A percentile compares a stretch with the other conserved stretches of the same genome.
phyloP scores from a whole-genome alignment of 768 basidiomycete genomes.

The Mycena rebaudengoi region DNA sequence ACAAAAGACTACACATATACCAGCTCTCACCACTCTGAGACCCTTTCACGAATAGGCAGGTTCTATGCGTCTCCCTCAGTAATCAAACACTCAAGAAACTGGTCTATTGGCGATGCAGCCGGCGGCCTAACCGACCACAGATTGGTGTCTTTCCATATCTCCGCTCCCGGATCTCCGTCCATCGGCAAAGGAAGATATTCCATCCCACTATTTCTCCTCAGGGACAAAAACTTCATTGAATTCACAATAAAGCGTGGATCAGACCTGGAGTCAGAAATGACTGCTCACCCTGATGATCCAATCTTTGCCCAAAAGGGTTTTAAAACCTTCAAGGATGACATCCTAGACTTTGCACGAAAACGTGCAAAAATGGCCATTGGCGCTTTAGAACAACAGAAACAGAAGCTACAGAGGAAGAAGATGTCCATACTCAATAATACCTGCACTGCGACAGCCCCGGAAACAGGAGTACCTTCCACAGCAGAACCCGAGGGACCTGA shows the following conservation, averaged over 20 bases:
- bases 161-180: conserved; percentile 7
- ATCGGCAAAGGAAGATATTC: conserved; percentile 22
- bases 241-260: background rate
- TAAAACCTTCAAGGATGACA: background rate
- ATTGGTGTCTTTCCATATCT: conserved; percentile 17
- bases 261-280: background rate
- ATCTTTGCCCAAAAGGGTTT: background rate
- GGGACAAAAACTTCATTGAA: conserved; percentile 4
- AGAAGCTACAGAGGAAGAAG: background rate
- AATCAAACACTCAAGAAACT: background rate
- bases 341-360: background rate
- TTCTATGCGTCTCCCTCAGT: conserved; percentile 12
- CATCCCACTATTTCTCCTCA: conserved; percentile 12
- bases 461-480: too few relatives aligned
- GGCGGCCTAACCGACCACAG: conserved; percentile 16
- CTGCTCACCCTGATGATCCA: too few relatives aligned
- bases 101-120: conserved; percentile 7
- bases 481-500: too few relatives aligned
- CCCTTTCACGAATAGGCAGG: conserved; percentile 15
- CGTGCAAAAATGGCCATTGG: conserved; percentile 1
- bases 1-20: conserved; percentile 15
- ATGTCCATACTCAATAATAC: too few relatives aligned
- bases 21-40: background rate
- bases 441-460: too few relatives aligned
- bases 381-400: background rate